phyloP scores from a whole-genome alignment of 2,329 filamentous ascomycete genomes.

The Alternaria sp. region DNA sequence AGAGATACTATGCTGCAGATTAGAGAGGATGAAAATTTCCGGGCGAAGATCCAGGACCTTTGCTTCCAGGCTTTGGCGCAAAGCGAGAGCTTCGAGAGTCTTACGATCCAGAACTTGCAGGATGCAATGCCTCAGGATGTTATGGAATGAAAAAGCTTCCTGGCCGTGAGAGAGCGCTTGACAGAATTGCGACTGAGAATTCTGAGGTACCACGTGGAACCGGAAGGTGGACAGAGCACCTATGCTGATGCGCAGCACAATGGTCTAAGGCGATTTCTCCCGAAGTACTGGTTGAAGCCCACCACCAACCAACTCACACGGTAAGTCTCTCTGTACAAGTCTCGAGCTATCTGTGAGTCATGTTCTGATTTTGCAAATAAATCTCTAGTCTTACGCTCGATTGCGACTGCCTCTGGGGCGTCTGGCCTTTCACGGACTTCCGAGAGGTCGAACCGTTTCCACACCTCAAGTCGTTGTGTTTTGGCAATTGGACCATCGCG shows the following conservation, averaged over 20 bases:
- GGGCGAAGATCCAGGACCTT: not conserved
- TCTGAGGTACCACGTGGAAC: not conserved
- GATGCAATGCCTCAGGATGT: not conserved
- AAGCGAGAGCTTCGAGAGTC: not conserved
- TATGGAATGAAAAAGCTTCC: not conserved
- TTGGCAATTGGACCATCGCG: slow-evolving; percentile 54
- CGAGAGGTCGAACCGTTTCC: not conserved
- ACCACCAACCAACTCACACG: not conserved
- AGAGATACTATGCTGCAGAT: not conserved
- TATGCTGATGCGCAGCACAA: not conserved
- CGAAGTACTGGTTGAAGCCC: not conserved
- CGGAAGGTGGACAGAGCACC: not conserved
- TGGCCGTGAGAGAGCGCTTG: not conserved
- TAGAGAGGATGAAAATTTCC: not conserved
- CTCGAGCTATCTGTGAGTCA: not conserved
- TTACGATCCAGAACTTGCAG: not conserved
- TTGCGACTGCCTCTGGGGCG: not conserved
- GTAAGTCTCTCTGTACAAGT: not conserved
- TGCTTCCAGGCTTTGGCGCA: not conserved
- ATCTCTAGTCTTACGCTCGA: not conserved
- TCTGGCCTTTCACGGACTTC: not conserved
- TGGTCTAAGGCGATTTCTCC: not conserved
- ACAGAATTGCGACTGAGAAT: not conserved
- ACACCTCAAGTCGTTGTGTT: slow-evolving; percentile 38
- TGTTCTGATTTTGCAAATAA: not conserved